Percentiles rank a stretch among this genome's conserved stretches.
phyloP scores from a whole-genome alignment of 2,329 filamentous ascomycete genomes.

The Aspergillus ruber region DNA sequence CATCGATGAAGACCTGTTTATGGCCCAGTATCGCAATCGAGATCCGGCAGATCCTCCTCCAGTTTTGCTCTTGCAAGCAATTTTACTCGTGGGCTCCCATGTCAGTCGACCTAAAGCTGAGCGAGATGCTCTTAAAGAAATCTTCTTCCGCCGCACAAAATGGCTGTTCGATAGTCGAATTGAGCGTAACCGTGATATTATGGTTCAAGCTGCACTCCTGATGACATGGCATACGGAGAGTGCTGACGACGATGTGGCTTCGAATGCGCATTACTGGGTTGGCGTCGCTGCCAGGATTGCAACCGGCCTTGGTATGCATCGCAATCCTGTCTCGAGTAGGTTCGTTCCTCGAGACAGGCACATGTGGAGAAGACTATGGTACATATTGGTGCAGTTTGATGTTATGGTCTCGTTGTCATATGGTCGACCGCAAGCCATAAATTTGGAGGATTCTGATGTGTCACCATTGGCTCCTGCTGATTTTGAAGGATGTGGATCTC shows the following conservation, averaged over 20 bases:
- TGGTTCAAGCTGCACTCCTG: slow-evolving; percentile 51
- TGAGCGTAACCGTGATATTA: slow-evolving; percentile 48
- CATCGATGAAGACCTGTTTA: slow-evolving; percentile 47
- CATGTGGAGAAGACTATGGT: slow-evolving; percentile 41
- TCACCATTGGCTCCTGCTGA: slow-evolving; percentile 39
- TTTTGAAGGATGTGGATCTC: slow-evolving; percentile 42
- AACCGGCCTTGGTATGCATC: slow-evolving; percentile 50
- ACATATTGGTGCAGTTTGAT: slow-evolving; percentile 40
- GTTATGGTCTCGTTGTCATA: slow-evolving; percentile 41
- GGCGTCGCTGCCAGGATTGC: slow-evolving; percentile 49
- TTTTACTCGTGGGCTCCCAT: slow-evolving; percentile 49
- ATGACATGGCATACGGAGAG: slow-evolving; percentile 51
- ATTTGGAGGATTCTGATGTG: slow-evolving; percentile 48
- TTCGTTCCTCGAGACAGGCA: slow-evolving; percentile 37
- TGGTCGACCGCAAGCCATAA: slow-evolving; percentile 49
- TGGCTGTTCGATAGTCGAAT: slow-evolving; percentile 48
- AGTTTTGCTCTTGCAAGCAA: slow-evolving; percentile 45
- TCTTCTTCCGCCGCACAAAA: slow-evolving; percentile 50
- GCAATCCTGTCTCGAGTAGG: slow-evolving; percentile 35
- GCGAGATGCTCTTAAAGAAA: slow-evolving; percentile 41
- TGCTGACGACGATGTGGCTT: slow-evolving; percentile 49
- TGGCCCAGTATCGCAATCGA: slow-evolving; percentile 44
- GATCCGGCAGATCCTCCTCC: slow-evolving; percentile 42
- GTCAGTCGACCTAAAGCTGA: slow-evolving; percentile 37
- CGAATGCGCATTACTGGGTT: slow-evolving; percentile 50